Evolutionary conservation across 2,329 filamentous ascomycete species (phyloP).

Genomic region (Zymoseptoria tritici): DNA sequence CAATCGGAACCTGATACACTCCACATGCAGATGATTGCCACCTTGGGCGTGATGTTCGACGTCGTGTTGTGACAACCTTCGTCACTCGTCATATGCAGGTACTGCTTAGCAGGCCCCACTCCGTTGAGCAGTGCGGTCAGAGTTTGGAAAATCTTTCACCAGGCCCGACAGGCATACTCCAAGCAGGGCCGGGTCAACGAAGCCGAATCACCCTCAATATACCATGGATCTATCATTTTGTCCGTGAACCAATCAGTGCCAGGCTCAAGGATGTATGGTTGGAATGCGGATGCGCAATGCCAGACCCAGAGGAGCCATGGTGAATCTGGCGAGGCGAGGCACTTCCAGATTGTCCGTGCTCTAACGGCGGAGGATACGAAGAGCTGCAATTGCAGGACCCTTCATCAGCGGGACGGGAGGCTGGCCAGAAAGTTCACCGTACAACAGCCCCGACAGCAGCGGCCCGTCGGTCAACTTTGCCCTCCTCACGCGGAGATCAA

Average conservation of each 20-base stretch:
- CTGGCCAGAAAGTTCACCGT: neutral
- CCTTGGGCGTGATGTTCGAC: constrained; percentile 11
- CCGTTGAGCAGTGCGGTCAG: neutral
- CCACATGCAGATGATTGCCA: constrained; percentile 19
- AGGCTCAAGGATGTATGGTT: neutral
- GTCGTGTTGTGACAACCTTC: constrained; percentile 17
- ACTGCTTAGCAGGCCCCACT: constrained; percentile 18
- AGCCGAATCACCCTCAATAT: neutral
- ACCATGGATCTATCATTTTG: neutral
- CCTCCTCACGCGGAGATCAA: neutral
- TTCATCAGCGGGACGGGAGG: neutral
- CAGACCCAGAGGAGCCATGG: neutral
- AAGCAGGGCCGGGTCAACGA: neutral
- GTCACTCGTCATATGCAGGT: constrained; percentile 20
- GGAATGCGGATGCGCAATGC: neutral
- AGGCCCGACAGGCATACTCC: neutral
- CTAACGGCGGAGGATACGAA: neutral
- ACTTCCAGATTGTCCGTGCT: neutral
- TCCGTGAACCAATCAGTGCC: neutral
- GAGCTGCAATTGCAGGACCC: neutral
- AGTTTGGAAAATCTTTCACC: neutral
- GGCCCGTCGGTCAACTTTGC: neutral
- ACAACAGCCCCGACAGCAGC: neutral
- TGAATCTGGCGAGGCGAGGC: neutral
- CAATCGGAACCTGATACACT: constrained; percentile 17